These are phyloP conservation scores for Fusarium secorum DNA, from an alignment of 2,329 filamentous ascomycete species.

Conservation along the genomic window DNA sequence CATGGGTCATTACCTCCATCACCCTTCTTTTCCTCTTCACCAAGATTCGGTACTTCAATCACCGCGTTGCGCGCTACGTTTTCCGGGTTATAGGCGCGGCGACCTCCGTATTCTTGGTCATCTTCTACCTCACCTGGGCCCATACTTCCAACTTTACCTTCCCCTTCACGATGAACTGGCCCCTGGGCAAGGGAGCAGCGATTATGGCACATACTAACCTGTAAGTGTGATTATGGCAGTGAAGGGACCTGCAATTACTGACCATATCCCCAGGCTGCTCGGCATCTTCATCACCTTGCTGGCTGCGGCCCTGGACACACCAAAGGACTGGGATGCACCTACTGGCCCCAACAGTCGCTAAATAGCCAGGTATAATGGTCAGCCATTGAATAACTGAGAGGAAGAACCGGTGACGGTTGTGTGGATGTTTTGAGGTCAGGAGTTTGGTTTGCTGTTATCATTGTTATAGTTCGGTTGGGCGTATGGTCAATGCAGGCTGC, in stretches of 20 bases:
- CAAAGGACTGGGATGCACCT: background rate
- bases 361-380: background rate
- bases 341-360: background rate
- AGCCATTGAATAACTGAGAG: background rate
- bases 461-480: background rate
- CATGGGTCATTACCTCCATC: slow-evolving; percentile 10
- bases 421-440: background rate
- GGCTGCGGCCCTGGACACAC: slow-evolving; percentile 27
- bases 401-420: background rate
- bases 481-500: background rate
- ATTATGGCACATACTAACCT: slow-evolving; percentile 34
- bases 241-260: background rate
- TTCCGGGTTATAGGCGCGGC: slow-evolving; percentile 38
- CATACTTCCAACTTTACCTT: background rate
- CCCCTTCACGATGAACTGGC: background rate
- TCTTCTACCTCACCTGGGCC: slow-evolving; percentile 16
- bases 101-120: slow-evolving; percentile 25
- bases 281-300: slow-evolving; percentile 31
- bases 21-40: slow-evolving; percentile 21
- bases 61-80: slow-evolving; percentile 32
- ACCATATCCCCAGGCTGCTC: slow-evolving; percentile 29
- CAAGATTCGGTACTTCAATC: background rate
- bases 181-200: slow-evolving; percentile 5
- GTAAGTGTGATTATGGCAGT: slow-evolving; percentile 26
- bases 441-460: background rate